These are phyloP conservation scores for Talaromyces sp. DNA, from an alignment of 2,329 filamentous ascomycete species.

Conservation along the genomic window DNA sequence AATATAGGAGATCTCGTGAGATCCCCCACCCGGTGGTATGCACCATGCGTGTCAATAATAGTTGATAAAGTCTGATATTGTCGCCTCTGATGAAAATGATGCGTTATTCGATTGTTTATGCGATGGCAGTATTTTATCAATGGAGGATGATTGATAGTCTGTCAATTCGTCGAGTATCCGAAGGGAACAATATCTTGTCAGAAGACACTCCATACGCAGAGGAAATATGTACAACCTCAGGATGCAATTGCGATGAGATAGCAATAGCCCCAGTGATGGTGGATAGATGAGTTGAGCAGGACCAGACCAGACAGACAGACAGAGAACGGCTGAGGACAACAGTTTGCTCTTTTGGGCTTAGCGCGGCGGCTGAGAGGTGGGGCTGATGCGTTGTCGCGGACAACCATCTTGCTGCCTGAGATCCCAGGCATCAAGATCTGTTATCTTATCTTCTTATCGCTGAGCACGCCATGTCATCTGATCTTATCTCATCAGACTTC, in stretches of 20 bases:
- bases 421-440: not conserved
- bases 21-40: conserved; percentile 45
- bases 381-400: conserved; percentile 39
- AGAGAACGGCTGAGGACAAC: conserved; percentile 30
- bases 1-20: conserved; percentile 45
- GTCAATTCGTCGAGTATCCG: not conserved
- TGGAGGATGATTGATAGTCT: not conserved
- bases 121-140: not conserved
- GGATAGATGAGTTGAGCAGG: not conserved
- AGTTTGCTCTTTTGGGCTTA: conserved; percentile 43
- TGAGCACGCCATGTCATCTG: not conserved
- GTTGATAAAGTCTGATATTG: not conserved
- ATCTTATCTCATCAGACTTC: not conserved
- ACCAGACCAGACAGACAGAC: not conserved
- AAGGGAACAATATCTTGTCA: not conserved
- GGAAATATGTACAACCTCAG: not conserved
- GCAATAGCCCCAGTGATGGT: not conserved
- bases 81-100: not conserved
- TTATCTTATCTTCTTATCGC: conserved; percentile 1
- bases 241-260: not conserved
- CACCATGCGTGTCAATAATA: conserved; percentile 38
- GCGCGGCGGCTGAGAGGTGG: conserved; percentile 20
- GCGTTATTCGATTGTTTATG: not conserved
- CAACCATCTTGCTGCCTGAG: conserved; percentile 29
- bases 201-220: not conserved